Evolutionary conservation across 345 rosid genomes (phyloP).

Genomic region (Aquilaria sinensis): DNA sequence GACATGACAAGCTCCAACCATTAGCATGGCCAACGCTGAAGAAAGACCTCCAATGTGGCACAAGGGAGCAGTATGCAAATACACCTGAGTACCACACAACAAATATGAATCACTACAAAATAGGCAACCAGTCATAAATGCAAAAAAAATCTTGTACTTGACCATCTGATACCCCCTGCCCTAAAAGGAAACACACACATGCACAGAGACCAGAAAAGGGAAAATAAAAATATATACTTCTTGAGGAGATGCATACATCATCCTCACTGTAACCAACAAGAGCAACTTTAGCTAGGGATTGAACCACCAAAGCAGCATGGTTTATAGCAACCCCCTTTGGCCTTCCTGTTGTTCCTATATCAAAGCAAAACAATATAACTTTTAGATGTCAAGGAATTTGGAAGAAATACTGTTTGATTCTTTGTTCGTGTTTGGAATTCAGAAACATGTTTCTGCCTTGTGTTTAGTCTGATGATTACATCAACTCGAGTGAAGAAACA

Average conservation of each 20-base stretch:
- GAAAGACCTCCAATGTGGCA: constrained; percentile 91
- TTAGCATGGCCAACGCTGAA: constrained; percentile 82
- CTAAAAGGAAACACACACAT: no score
- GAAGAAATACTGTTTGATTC: neutral
- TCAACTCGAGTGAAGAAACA: neutral
- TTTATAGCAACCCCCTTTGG: constrained; percentile 79
- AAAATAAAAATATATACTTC: neutral
- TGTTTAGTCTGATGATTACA: neutral
- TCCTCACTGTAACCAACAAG: constrained; percentile 70
- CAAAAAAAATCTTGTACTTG: no score
- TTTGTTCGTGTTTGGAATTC: neutral
- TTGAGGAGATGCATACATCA: constrained; percentile 51
- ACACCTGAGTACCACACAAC: constrained; percentile 47
- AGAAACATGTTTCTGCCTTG: neutral
- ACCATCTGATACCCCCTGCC: no score
- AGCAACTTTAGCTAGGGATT: constrained; percentile 82
- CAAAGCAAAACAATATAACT: neutral
- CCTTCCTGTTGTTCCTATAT: constrained; percentile 76
- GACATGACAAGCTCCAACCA: constrained; percentile 81
- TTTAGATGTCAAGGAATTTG: neutral
- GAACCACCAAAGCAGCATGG: constrained; percentile 67
- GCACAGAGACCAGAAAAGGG: neutral
- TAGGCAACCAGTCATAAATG: no score
- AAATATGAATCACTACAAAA: constrained; percentile 5
- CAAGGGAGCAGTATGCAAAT: constrained; percentile 74